Conservation (phyloP, 257 asterid species). For the Paulownia fortunei region DNA sequence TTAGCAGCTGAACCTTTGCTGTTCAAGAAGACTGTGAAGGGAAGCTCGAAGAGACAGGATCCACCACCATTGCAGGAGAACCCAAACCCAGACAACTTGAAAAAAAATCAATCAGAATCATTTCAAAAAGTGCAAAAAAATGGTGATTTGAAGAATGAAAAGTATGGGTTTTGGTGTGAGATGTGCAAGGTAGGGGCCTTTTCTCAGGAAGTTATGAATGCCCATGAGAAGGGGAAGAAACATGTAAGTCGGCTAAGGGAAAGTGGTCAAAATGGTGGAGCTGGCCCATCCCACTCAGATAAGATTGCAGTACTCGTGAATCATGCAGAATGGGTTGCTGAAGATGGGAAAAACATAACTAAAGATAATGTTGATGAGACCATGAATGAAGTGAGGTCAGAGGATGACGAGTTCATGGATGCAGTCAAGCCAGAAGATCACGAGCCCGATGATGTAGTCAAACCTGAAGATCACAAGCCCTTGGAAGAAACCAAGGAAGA, state of each 20-base stretch:
- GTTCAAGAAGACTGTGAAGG: slow-evolving; percentile 4
- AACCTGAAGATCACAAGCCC: not conserved
- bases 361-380: not conserved
- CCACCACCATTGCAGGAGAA: not conserved
- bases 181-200: slow-evolving; percentile 44
- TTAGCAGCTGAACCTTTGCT: not conserved
- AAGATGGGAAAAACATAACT: not conserved
- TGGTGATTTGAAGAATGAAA: slow-evolving; percentile 6
- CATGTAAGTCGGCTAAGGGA: slow-evolving; percentile 34
- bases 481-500: not conserved
- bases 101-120: slow-evolving; percentile 4
- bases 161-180: slow-evolving; percentile 43
- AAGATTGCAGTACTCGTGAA: not conserved
- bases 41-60: not conserved
- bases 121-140: slow-evolving; percentile 20
- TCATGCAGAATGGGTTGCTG: slow-evolving; percentile 17
- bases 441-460: not conserved
- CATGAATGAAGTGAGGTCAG: not conserved
- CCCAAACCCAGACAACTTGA: not conserved
- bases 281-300: not conserved
- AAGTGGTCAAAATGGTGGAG: slow-evolving; percentile 3
- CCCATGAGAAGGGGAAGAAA: slow-evolving; percentile 51
- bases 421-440: not conserved
- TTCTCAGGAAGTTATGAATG: slow-evolving; percentile 29
- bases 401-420: not conserved